Base-by-base conservation (phyloP, 371 early-diverging fungal genomes). In the Massospora cicadina region DNA sequence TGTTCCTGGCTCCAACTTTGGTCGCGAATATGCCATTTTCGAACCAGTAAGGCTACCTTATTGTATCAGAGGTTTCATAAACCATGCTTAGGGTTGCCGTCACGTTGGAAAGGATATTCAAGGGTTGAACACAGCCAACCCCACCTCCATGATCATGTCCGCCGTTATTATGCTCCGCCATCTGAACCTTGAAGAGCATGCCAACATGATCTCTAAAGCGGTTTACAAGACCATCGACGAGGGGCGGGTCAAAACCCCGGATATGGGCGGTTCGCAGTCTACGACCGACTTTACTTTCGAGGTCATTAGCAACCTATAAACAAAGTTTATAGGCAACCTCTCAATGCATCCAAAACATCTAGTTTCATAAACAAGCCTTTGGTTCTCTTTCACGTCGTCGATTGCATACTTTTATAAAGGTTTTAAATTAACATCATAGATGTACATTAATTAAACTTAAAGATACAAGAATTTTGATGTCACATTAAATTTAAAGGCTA, bases 1-100 rank as follows among this genome's bases (percentile, higher is more conserved):
- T 67, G 84, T 93, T 67, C 94, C 97, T 58, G 95, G 95, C 54
- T 89, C 86, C 76, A 95, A 92, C 84, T 85, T 94, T 77, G 97
- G 97, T 68, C 84, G 90, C 68, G 88, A 96, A 72, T 91, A 79
- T 73, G 95, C 94, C 68, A 86, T 96, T 69, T 96, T 96, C 69
- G 95, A 96, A 78, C 93, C 97, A 32, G 90, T 78, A 75, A 73
- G 75, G 75, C 65, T 33, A 29, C 25, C 28, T 31, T 31, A 60
- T 56, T 54, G 55, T 55, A 23, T 54, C 59, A 31, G 59, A 33
- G 63, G 31, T n/a, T 59, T n/a, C 33, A 25, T 67, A 30, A 29
- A 67, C 10, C 58, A 26, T 33, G 7, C 5, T 64, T 66, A 81
- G 74, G 90, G 89, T 55, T 93, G 91, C 74, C 92, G 95, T 77